These are phyloP conservation scores for Maudiozyma pseudohumilis DNA, from an alignment of 805 yeast species.

Conservation along the genomic window DNA sequence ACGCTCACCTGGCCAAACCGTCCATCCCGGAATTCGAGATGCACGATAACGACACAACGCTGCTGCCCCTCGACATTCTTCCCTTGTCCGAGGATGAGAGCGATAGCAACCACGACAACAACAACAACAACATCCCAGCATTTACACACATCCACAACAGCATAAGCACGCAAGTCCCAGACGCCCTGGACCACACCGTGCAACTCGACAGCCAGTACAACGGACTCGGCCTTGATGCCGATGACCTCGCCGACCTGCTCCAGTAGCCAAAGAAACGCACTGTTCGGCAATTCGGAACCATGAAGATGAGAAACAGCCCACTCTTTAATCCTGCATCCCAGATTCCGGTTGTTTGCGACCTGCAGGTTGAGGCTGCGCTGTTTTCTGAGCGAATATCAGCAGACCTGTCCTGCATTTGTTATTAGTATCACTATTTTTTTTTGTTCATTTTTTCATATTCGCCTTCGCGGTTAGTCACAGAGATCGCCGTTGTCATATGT, in stretches of 20 bases:
- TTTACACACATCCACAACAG: not conserved
- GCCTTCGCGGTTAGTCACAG: too few relatives aligned
- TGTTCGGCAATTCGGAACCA: too few relatives aligned
- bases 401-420: too few relatives aligned
- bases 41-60: not conserved
- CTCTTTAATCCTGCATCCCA: too few relatives aligned
- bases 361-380: too few relatives aligned
- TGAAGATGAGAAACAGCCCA: too few relatives aligned
- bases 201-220: conserved; percentile 13
- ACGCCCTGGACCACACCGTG: not conserved
- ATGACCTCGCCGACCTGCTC: conserved; percentile 20
- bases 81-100: conserved; percentile 3
- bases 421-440: too few relatives aligned
- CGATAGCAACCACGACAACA: not conserved
- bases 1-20: not conserved
- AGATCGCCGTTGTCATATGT: too few relatives aligned
- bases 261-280: not conserved
- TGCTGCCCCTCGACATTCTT: too few relatives aligned
- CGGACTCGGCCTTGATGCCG: conserved; percentile 20
- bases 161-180: not conserved
- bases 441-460: too few relatives aligned
- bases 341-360: too few relatives aligned
- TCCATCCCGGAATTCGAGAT: not conserved
- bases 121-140: not conserved
- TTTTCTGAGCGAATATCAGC: too few relatives aligned